Evolutionary conservation across 495 filamentous ascomycete genomes (phyloP).

Genomic region (Chaetomium cochliodes): DNA sequence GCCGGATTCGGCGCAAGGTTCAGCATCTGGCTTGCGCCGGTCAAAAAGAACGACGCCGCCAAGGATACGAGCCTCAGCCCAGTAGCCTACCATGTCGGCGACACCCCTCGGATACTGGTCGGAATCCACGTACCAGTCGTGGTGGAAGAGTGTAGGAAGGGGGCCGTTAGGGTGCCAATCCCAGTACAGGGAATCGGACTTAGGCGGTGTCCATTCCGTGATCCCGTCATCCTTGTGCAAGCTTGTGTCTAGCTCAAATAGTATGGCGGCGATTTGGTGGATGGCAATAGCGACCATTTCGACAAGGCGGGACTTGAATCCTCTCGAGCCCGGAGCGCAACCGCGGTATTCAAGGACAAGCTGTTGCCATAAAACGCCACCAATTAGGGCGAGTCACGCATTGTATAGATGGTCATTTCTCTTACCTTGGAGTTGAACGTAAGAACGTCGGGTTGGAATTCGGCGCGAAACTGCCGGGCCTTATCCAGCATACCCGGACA

Average conservation of each 20-base stretch:
- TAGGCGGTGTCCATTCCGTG: conserved; percentile 15
- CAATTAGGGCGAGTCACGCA: no score
- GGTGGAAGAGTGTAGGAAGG: conserved; percentile 28
- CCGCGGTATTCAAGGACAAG: conserved; percentile 28
- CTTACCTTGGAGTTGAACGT: conserved; percentile 20
- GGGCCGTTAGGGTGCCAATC: conserved; percentile 8
- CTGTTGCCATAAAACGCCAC: conserved; percentile 6
- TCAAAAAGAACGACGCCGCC: conserved; percentile 39
- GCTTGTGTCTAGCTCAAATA: conserved; percentile 27
- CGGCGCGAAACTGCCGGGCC: conserved; percentile 20
- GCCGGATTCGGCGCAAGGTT: neutral
- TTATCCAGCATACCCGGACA: conserved; percentile 27
- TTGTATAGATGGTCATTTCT: no score
- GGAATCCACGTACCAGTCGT: conserved; percentile 26
- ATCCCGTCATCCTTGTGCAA: conserved; percentile 18
- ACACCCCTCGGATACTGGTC: conserved; percentile 34
- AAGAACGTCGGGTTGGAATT: conserved; percentile 16
- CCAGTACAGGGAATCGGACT: conserved; percentile 1
- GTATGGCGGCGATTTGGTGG: conserved; percentile 33
- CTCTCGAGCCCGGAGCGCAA: conserved; percentile 23
- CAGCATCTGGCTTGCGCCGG: conserved; percentile 15
- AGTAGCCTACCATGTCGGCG: conserved; percentile 39
- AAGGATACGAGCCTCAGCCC: conserved; percentile 36
- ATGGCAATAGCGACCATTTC: conserved; percentile 33
- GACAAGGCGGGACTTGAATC: conserved; percentile 31